A percentile compares a stretch with the other conserved stretches of the same genome.
Evolutionary conservation across 208 protist species (phyloP).

Genomic region (Trypanosoma rangeli): DNA sequence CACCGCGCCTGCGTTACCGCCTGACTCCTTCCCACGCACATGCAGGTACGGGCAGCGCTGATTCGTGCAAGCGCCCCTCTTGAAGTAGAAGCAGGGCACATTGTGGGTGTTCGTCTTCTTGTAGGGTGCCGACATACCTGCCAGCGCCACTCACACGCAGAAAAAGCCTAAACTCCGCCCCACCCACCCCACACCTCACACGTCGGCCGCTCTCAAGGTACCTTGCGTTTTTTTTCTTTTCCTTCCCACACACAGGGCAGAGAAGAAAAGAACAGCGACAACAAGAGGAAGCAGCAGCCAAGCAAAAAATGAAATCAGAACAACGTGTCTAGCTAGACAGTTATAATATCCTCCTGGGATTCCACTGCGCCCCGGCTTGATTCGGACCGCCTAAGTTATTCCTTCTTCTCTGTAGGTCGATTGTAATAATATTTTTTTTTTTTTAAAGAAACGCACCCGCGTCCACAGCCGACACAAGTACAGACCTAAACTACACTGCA

Average conservation of each 20-base stretch:
- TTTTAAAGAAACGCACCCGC: not conserved
- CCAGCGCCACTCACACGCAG: not conserved
- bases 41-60: constrained; percentile 73
- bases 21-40: constrained; percentile 39
- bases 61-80: constrained; percentile 72
- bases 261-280: not conserved
- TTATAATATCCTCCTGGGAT: not conserved
- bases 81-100: constrained; percentile 68
- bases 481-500: not conserved
- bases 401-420: not conserved
- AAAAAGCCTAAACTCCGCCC: not conserved
- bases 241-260: not conserved
- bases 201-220: too few species aligned
- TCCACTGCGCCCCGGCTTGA: not conserved
- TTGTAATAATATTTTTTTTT: too few species aligned
- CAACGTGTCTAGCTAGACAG: not conserved
- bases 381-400: not conserved
- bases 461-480: not conserved
- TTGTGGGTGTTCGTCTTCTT: constrained; percentile 49
- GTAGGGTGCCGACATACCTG: constrained; percentile 55
- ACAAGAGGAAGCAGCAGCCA: not conserved
- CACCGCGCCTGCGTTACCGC: constrained; percentile 15
- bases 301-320: not conserved
- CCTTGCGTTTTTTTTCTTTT: not conserved
- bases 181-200: too few species aligned